These are phyloP conservation scores for Phytophthora quininea DNA, from an alignment of 352 stramenopile species.

Conservation along the genomic window DNA sequence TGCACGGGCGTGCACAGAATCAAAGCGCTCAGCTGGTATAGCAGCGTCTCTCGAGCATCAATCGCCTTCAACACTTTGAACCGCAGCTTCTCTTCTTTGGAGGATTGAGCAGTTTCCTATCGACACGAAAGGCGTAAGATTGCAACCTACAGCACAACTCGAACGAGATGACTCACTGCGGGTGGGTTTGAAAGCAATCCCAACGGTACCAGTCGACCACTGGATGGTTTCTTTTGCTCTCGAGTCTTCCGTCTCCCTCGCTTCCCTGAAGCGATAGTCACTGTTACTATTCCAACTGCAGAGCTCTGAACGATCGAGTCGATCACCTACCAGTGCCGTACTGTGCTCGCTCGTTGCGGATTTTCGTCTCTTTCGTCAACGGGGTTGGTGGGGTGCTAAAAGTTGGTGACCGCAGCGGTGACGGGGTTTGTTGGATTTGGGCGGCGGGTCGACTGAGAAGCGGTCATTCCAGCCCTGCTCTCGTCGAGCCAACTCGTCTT, in stretches of 20 bases:
- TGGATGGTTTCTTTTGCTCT: conserved; percentile 29
- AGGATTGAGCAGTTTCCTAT: conserved; percentile 36
- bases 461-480: conserved; percentile 81
- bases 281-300: too few relatives aligned
- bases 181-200: conserved; percentile 33
- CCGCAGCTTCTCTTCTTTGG: conserved; percentile 74
- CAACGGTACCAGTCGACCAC: conserved; percentile 46
- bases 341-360: conserved; percentile 57
- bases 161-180: conserved; percentile 24
- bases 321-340: conserved; percentile 37
- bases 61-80: conserved; percentile 75
- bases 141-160: too few relatives aligned
- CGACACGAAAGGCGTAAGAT: too few relatives aligned
- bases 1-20: conserved; percentile 74
- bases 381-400: conserved; percentile 28
- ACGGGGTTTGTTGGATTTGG: conserved; percentile 54
- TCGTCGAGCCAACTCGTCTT: conserved; percentile 61
- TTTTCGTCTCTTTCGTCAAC: conserved; percentile 53
- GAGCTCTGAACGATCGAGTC: too few relatives aligned
- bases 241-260: conserved; percentile 19
- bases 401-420: conserved; percentile 29
- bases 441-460: conserved; percentile 61
- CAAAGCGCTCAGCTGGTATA: conserved; percentile 75
- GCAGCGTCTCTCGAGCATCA: conserved; percentile 62
- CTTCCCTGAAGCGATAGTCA: conserved; percentile 25